Evolutionary conservation across 2,329 filamentous ascomycete species (phyloP).

Genomic region (Leptographium wingfieldii): DNA sequence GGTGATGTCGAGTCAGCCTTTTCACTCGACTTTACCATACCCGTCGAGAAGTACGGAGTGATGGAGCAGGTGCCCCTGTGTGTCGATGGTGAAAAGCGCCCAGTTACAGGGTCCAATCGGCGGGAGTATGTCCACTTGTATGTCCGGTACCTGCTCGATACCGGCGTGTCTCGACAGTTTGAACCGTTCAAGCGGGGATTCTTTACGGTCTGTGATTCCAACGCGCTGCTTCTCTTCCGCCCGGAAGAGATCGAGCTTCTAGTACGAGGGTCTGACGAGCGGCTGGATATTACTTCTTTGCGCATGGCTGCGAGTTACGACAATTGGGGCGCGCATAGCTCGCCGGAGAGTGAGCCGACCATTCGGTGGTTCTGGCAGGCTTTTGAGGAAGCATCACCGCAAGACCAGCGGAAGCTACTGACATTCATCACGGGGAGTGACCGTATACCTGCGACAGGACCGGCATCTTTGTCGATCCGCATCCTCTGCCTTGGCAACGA

Average conservation of each 20-base stretch:
- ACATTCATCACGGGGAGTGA: slow-evolving; percentile 86
- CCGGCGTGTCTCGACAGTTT: slow-evolving; percentile 66
- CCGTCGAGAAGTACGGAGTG: slow-evolving; percentile 65
- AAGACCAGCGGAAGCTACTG: slow-evolving; percentile 64
- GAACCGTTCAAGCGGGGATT: slow-evolving; percentile 92
- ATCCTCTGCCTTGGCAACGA: slow-evolving; percentile 67
- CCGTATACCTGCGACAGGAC: slow-evolving; percentile 77
- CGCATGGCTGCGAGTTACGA: slow-evolving; percentile 70
- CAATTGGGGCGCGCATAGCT: slow-evolving; percentile 53
- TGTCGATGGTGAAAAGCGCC: slow-evolving; percentile 55
- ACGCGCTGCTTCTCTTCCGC: slow-evolving; percentile 74
- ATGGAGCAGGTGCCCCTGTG: slow-evolving; percentile 57
- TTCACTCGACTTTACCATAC: slow-evolving; percentile 67
- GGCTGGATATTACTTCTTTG: slow-evolving; percentile 64
- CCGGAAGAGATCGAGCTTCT: slow-evolving; percentile 87
- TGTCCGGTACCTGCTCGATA: slow-evolving; percentile 67
- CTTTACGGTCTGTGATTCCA: slow-evolving; percentile 81
- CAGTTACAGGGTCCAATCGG: slow-evolving; percentile 75
- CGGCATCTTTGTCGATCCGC: slow-evolving; percentile 65
- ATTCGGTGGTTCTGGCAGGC: slow-evolving; percentile 83
- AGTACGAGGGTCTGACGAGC: slow-evolving; percentile 72
- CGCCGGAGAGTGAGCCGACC: slow-evolving; percentile 49
- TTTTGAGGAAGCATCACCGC: slow-evolving; percentile 52
- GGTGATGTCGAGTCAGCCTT: slow-evolving; percentile 74
- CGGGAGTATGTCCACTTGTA: slow-evolving; percentile 81